Base-by-base conservation (phyloP, 2,329 filamentous ascomycete species). In the Fusarium torulosum region DNA sequence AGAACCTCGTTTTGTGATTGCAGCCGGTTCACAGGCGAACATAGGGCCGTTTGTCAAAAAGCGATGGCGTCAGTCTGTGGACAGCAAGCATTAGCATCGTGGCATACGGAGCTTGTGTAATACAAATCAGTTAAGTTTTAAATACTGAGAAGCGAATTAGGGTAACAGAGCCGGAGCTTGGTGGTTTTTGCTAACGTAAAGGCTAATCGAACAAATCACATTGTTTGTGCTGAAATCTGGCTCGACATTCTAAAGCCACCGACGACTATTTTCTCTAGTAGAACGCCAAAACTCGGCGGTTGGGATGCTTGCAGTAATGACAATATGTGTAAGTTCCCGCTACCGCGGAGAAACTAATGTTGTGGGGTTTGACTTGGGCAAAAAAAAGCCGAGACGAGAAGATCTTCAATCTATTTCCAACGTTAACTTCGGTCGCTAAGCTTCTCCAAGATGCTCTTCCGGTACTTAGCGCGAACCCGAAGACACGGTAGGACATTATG, bases 401-500 rank as follows among this genome's bases (percentile, higher is more conserved):
- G 44, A 69, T 57, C 38, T 57, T 59, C 21, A 31, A 53, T 41
- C 40, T 49, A 33, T 46, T 43, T 47, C 55, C 51, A 59, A 47
- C 53, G 25, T 42, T 14, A 27, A 56, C n/a, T 42, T 37, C 38
- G 25, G 14, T 37, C 33, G 41, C 59, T 63, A 66, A 45, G 54
- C 60, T 57, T 37, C 45, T 63, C 64, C 43, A 42, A 56, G 59
- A 45, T 59, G 31, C 41, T 49, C 25, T 46, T 31, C 40, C 51
- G 33, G 3, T 35, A 17, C 15, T 35, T 35, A 43, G 43, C 56
- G 52, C 37, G 44, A 65, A 62, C 63, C 70, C 70, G 63, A 72
- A 60, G 66, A 40, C 60, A 42, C 51, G 70, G 70, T 58, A 62
- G 53, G 47, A 31, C 55, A 53, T 54, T 50, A 37, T 41, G 40